A percentile compares a stretch with the other conserved stretches of the same genome.
phyloP scores from a whole-genome alignment of 225 moss, liverwort and hornwort genomes.

The Polytrichum formosum region DNA sequence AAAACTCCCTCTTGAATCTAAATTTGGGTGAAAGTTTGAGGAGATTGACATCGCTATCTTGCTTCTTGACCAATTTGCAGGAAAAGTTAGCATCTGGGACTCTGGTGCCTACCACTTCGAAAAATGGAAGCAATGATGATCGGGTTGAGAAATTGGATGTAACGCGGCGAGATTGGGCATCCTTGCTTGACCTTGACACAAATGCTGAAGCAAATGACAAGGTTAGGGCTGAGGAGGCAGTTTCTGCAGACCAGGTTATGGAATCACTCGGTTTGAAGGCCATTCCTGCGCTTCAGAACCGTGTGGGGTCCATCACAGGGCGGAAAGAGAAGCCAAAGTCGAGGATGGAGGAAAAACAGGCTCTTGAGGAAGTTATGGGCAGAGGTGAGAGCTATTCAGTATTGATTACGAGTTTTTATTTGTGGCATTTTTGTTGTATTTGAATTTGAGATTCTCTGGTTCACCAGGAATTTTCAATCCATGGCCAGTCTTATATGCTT shows the following conservation, averaged over 20 bases:
- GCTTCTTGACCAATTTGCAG: background rate
- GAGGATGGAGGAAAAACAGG: constrained; percentile 56
- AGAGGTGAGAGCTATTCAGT: constrained; percentile 36
- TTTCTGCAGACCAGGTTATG: constrained; percentile 70
- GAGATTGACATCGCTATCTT: too few relatives aligned
- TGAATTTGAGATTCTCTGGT: too few relatives aligned
- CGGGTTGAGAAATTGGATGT: constrained; percentile 37
- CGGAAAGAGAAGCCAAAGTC: constrained; percentile 32
- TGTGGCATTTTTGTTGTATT: too few relatives aligned
- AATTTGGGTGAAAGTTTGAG: too few relatives aligned
- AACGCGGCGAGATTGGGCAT: constrained; percentile 69
- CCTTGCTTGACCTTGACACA: constrained; percentile 53
- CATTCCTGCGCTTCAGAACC: constrained; percentile 51
- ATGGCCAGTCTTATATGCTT: too few relatives aligned
- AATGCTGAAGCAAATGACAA: constrained; percentile 25
- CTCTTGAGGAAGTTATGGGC: constrained; percentile 57
- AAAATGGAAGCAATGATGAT: background rate
- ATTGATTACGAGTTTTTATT: too few relatives aligned
- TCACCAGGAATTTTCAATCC: too few relatives aligned
- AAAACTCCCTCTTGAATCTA: too few relatives aligned
- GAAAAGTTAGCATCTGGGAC: background rate
- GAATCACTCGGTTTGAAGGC: constrained; percentile 61
- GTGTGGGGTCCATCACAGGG: constrained; percentile 27
- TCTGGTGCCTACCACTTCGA: background rate
- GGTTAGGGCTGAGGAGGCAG: constrained; percentile 28